These are phyloP conservation scores for Aspergillus luchuensis DNA, from an alignment of 2,329 filamentous ascomycete genomes.

Conservation along the genomic window DNA sequence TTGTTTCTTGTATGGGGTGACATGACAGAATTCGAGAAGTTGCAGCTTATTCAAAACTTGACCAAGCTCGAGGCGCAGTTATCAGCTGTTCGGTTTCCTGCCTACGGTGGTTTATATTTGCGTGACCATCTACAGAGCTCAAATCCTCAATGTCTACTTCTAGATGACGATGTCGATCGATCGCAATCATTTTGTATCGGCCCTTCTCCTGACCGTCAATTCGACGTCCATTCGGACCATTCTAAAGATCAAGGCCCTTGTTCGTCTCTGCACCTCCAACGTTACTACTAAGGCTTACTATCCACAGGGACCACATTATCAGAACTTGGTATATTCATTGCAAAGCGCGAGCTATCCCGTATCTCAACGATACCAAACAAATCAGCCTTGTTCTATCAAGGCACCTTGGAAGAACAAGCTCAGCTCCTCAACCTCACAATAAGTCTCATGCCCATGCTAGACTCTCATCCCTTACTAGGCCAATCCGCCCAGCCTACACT, in stretches of 20 bases:
- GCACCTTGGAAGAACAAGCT: slow-evolving; percentile 15
- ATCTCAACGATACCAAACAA: slow-evolving; percentile 12
- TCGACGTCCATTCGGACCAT: too few species aligned
- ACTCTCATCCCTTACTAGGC: slow-evolving; percentile 16
- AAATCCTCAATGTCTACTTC: background rate
- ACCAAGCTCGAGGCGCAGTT: slow-evolving; percentile 27
- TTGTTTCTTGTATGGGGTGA: slow-evolving; percentile 33
- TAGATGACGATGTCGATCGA: slow-evolving; percentile 19
- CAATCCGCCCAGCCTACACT: slow-evolving; percentile 23
- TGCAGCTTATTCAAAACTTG: slow-evolving; percentile 27
- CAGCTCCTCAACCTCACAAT: slow-evolving; percentile 17
- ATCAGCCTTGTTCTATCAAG: slow-evolving; percentile 10
- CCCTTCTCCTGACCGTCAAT: slow-evolving; percentile 20
- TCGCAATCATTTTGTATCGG: slow-evolving; percentile 20
- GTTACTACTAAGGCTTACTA: slow-evolving; percentile 9
- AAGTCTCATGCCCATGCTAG: slow-evolving; percentile 19
- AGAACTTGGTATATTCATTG: slow-evolving; percentile 19
- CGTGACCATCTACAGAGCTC: slow-evolving; percentile 11
- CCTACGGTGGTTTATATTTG: slow-evolving; percentile 30
- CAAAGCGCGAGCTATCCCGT: slow-evolving; percentile 20
- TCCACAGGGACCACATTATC: slow-evolving; percentile 20
- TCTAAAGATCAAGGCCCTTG: slow-evolving; percentile 11
- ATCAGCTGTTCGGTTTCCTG: slow-evolving; percentile 22
- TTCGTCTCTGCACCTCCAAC: slow-evolving; percentile 6
- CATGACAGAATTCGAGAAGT: slow-evolving; percentile 19